A percentile compares a stretch with the other conserved stretches of the same genome.
These are phyloP conservation scores for Bipolaris gigantea DNA, from an alignment of 2,329 filamentous ascomycete species.

Conservation along the genomic window DNA sequence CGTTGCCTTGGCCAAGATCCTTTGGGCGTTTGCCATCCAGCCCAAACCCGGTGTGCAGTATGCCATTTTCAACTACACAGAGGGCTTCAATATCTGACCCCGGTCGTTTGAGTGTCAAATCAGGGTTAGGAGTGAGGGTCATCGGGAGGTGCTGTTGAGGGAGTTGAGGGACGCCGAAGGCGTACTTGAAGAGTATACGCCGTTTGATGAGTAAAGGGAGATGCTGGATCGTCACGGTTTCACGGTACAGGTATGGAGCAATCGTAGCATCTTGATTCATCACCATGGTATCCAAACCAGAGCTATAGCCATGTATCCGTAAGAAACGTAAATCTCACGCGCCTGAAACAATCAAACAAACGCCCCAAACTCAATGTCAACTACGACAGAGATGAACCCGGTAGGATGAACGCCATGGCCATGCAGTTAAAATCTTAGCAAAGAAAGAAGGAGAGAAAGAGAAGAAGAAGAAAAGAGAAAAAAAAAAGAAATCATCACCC, in stretches of 20 bases:
- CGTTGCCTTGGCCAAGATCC: slow-evolving; percentile 37
- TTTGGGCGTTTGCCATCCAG: slow-evolving; percentile 43
- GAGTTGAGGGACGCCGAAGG: slow-evolving; percentile 35
- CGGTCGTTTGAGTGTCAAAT: slow-evolving; percentile 42
- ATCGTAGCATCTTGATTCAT: too few species aligned
- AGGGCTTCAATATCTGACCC: slow-evolving; percentile 48
- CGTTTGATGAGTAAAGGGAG: slow-evolving; percentile 24
- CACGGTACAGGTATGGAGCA: too few species aligned
- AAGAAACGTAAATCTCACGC: neutral
- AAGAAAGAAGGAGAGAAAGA: too few species aligned
- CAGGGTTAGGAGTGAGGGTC: slow-evolving; percentile 35
- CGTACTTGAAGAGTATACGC: slow-evolving; percentile 41
- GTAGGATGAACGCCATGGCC: slow-evolving; percentile 6
- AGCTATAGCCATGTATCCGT: too few species aligned
- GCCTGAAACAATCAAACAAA: neutral
- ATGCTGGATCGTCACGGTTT: neutral
- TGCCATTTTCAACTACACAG: slow-evolving; percentile 47
- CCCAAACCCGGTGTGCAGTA: slow-evolving; percentile 38
- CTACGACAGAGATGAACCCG: neutral
- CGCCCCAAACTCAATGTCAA: neutral
- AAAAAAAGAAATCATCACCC: slow-evolving; percentile 11
- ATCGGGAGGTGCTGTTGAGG: slow-evolving; percentile 32
- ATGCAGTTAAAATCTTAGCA: slow-evolving; percentile 3
- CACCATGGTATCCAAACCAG: too few species aligned
- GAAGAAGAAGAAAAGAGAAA: neutral